These are phyloP conservation scores for Cladosporium sp. DNA, from an alignment of 2,329 filamentous ascomycete species.

Conservation along the genomic window DNA sequence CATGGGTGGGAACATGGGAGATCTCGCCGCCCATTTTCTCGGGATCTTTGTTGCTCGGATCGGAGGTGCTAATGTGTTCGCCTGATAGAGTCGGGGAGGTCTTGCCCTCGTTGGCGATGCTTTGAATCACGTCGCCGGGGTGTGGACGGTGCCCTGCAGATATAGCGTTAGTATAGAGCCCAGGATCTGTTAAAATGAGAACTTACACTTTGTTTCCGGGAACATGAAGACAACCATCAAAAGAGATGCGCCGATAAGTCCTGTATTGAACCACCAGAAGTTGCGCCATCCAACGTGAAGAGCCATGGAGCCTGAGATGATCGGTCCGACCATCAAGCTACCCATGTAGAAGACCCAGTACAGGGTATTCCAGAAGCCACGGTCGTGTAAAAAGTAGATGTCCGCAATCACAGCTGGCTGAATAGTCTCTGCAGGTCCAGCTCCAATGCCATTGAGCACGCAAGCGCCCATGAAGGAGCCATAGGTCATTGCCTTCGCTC, in stretches of 20 bases:
- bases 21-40: conserved; percentile 23
- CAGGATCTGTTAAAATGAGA: neutral
- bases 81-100: conserved; percentile 14
- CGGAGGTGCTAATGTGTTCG: conserved; percentile 19
- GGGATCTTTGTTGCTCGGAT: conserved; percentile 17
- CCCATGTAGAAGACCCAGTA: conserved; percentile 63
- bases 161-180: neutral
- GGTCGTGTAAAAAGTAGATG: conserved; percentile 58
- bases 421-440: conserved; percentile 59
- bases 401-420: conserved; percentile 62
- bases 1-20: conserved; percentile 19
- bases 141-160: conserved; percentile 39
- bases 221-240: conserved; percentile 56
- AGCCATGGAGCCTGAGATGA: conserved; percentile 59
- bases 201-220: conserved; percentile 56
- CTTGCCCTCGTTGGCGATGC: conserved; percentile 1
- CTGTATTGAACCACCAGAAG: conserved; percentile 65
- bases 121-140: conserved; percentile 24
- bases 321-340: conserved; percentile 54
- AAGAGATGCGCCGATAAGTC: conserved; percentile 46
- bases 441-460: conserved; percentile 60
- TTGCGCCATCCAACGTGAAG: conserved; percentile 55
- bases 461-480: conserved; percentile 59
- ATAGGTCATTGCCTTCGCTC: conserved; percentile 55
- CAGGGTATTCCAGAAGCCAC: conserved; percentile 58